Percentiles rank a stretch among this genome's conserved stretches.
Evolutionary conservation across 371 early-diverging fungal genomes (phyloP).

Genomic region (Dichotomocladium elegans): DNA sequence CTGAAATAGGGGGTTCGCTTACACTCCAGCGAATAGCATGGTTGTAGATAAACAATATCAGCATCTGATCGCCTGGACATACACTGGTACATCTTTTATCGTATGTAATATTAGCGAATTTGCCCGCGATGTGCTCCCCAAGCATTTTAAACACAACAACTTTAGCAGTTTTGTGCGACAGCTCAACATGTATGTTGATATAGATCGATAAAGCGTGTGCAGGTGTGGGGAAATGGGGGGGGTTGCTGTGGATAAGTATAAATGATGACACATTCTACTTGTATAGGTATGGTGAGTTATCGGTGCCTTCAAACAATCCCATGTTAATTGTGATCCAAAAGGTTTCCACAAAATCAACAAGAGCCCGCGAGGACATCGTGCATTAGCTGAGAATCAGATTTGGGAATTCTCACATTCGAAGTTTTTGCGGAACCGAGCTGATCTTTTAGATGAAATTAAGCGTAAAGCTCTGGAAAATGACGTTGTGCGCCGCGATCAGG

Average conservation of each 20-base stretch:
- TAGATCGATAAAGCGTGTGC: background rate
- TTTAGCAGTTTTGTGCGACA: conserved; percentile 80
- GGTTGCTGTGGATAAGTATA: background rate
- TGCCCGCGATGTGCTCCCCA: conserved; percentile 66
- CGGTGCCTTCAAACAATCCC: no score
- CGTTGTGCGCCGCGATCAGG: conserved; percentile 55
- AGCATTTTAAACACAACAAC: conserved; percentile 80
- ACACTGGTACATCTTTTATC: conserved; percentile 76
- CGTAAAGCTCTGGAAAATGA: conserved; percentile 76
- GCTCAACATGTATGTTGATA: conserved; percentile 61
- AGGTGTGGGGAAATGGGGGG: background rate
- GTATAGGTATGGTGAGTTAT: no score
- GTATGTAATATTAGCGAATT: conserved; percentile 81
- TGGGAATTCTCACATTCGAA: conserved; percentile 86
- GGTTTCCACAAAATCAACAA: conserved; percentile 79
- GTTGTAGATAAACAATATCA: conserved; percentile 69
- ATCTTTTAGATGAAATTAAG: conserved; percentile 74
- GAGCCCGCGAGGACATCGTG: conserved; percentile 72
- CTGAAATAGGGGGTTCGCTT: no score
- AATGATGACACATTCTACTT: no score
- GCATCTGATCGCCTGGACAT: conserved; percentile 75
- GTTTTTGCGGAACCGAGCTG: conserved; percentile 68
- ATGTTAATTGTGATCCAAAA: no score
- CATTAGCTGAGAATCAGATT: conserved; percentile 70
- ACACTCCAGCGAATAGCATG: conserved; percentile 56